Conservation (phyloP, 495 filamentous ascomycete species). For the Aspergillus heteromorphus region DNA sequence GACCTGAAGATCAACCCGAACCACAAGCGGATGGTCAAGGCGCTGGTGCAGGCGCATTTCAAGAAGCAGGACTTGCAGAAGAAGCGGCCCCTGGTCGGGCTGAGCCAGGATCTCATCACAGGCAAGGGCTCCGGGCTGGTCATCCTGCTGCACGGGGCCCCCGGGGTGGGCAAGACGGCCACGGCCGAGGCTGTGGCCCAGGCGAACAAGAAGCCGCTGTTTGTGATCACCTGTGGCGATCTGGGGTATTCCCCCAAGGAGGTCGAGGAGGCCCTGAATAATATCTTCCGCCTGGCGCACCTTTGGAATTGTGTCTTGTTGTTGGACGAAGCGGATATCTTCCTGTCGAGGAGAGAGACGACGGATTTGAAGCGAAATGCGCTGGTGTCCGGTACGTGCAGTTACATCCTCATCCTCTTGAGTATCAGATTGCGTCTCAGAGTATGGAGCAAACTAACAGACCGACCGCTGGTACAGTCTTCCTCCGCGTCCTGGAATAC, state of each 20-base stretch:
- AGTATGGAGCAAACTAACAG: not conserved
- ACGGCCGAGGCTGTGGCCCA: slow-evolving; percentile 26
- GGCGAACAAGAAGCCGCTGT: slow-evolving; percentile 13
- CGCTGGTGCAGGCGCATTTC: not conserved
- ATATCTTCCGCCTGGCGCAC: slow-evolving; percentile 34
- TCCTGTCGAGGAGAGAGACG: slow-evolving; percentile 34
- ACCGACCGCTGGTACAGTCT: too few species aligned
- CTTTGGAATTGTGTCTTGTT: slow-evolving; percentile 45
- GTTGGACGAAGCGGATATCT: slow-evolving; percentile 52
- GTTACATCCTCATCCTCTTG: not conserved
- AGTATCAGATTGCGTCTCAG: not conserved
- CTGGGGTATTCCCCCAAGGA: slow-evolving; percentile 20
- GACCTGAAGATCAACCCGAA: not conserved
- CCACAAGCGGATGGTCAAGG: not conserved
- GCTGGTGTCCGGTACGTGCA: slow-evolving; percentile 37
- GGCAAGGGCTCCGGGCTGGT: slow-evolving; percentile 38
- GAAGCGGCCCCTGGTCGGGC: too few species aligned
- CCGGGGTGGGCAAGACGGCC: slow-evolving; percentile 36
- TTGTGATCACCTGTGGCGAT: slow-evolving; percentile 24
- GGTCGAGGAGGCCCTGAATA: slow-evolving; percentile 33
- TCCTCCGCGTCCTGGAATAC: not conserved
- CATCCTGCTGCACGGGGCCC: slow-evolving; percentile 45
- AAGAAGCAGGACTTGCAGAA: not conserved
- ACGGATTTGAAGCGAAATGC: slow-evolving; percentile 40
- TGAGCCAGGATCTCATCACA: slow-evolving; percentile 11